phyloP scores from a whole-genome alignment of 208 protist genomes.

The Leishmania turanica region DNA sequence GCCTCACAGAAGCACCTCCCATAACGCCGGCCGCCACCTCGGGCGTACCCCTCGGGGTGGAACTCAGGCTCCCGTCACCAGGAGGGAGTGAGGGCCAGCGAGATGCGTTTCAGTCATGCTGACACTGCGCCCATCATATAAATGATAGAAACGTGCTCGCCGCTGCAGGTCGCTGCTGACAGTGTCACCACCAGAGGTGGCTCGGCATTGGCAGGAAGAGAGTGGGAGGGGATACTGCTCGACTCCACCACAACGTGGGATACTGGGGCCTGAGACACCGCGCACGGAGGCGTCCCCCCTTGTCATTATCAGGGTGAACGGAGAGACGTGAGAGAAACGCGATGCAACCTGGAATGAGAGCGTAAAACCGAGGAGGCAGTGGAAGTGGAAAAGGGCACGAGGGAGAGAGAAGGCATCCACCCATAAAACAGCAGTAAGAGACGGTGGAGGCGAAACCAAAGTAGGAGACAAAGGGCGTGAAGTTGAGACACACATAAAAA shows the following conservation, averaged over 20 bases:
- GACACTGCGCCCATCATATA: not conserved
- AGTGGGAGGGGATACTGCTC: not conserved
- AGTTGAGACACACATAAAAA: not conserved
- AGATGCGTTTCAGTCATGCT: not conserved
- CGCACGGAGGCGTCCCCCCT: not conserved
- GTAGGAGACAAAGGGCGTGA: not conserved
- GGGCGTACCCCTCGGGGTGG: not conserved
- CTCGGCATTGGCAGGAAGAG: not conserved
- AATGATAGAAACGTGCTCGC: not conserved
- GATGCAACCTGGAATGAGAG: not conserved
- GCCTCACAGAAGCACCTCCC: not conserved
- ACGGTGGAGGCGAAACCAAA: not conserved
- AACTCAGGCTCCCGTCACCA: not conserved
- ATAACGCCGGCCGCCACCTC: not conserved
- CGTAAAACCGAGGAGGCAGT: not conserved
- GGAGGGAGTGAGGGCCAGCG: not conserved
- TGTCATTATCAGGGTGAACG: not conserved
- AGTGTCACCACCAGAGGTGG: not conserved
- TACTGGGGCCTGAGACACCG: not conserved
- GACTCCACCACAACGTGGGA: not conserved
- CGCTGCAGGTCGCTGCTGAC: not conserved
- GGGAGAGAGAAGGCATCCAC: not conserved
- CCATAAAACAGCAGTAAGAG: not conserved
- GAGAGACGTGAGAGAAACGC: not conserved
- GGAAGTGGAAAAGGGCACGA: too few relatives aligned